phyloP scores from a whole-genome alignment of 768 basidiomycete species.

The Hortiboletus campestris region DNA sequence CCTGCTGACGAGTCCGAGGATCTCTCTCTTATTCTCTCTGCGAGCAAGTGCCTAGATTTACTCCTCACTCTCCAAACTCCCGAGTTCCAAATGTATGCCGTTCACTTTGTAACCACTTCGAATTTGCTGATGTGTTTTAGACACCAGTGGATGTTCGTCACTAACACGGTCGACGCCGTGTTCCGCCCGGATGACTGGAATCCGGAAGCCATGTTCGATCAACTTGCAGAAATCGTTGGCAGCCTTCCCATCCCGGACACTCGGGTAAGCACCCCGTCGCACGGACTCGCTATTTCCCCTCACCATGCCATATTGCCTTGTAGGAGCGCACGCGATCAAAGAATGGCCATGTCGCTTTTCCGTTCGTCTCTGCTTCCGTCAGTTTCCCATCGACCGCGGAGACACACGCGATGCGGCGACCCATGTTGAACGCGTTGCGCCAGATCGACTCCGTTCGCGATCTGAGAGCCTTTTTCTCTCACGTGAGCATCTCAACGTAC shows the following conservation, averaged over 20 bases:
- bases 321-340: constrained; percentile 30
- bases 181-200: constrained; percentile 82
- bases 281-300: neutral
- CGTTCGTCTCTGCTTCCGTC: constrained; percentile 19
- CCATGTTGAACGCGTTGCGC: constrained; percentile 63
- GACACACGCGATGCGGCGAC: constrained; percentile 61
- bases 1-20: constrained; percentile 86
- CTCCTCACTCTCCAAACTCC: constrained; percentile 92
- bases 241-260: constrained; percentile 53
- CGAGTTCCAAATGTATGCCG: constrained; percentile 90
- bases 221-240: constrained; percentile 79
- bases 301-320: neutral
- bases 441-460: constrained; percentile 85
- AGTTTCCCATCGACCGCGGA: constrained; percentile 32
- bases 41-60: constrained; percentile 92
- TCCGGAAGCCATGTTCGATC: constrained; percentile 89
- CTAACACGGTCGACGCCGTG: constrained; percentile 94
- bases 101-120: neutral
- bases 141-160: constrained; percentile 98
- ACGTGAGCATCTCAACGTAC: constrained; percentile 84
- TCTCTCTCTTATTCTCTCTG: constrained; percentile 77
- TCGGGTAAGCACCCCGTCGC: constrained; percentile 16
- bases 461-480: constrained; percentile 86
- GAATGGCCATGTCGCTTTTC: constrained; percentile 22
- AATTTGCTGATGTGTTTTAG: constrained; percentile 35